phyloP scores from a whole-genome alignment of 192 early-diverging fungal species.

The Chytriomyces confervae region DNA sequence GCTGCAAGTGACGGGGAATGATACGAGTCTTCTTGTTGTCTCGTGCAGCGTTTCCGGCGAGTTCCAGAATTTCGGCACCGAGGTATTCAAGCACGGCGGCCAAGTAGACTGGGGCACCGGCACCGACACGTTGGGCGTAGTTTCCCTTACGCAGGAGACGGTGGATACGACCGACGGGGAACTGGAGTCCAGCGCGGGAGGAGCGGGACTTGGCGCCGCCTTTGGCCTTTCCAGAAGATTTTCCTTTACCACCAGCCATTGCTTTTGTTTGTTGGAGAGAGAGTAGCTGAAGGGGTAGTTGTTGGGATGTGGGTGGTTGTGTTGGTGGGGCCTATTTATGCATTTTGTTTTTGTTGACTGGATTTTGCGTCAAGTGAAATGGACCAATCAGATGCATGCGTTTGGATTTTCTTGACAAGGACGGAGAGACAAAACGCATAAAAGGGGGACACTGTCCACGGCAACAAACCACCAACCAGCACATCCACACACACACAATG shows the following conservation, averaged over 20 bases:
- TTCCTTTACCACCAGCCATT: constrained; percentile 54
- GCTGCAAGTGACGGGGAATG: constrained; percentile 92
- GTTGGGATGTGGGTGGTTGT: neutral
- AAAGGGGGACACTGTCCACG: neutral
- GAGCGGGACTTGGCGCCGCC: constrained; percentile 75
- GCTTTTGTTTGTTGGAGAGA: constrained; percentile 1
- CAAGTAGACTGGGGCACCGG: constrained; percentile 88
- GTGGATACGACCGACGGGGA: constrained; percentile 97
- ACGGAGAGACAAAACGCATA: neutral
- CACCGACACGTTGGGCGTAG: constrained; percentile 92
- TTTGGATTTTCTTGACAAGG: neutral
- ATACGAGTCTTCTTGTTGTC: constrained; percentile 94
- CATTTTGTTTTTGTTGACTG: neutral
- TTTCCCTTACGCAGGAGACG: constrained; percentile 92
- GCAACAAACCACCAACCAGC: neutral
- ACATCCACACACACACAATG: constrained; percentile 36
- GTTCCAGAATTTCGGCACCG: constrained; percentile 93
- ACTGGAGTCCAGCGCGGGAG: constrained; percentile 90
- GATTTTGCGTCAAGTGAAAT: neutral
- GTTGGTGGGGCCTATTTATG: neutral
- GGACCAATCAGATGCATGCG: neutral
- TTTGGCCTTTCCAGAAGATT: constrained; percentile 42
- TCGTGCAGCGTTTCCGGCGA: constrained; percentile 93
- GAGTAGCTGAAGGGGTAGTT: neutral
- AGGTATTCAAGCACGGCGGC: constrained; percentile 97